Percentiles rank a stretch among this genome's conserved stretches.
These are phyloP conservation scores for Atractiella rhizophila DNA, from an alignment of 768 basidiomycete species.

Conservation along the genomic window DNA sequence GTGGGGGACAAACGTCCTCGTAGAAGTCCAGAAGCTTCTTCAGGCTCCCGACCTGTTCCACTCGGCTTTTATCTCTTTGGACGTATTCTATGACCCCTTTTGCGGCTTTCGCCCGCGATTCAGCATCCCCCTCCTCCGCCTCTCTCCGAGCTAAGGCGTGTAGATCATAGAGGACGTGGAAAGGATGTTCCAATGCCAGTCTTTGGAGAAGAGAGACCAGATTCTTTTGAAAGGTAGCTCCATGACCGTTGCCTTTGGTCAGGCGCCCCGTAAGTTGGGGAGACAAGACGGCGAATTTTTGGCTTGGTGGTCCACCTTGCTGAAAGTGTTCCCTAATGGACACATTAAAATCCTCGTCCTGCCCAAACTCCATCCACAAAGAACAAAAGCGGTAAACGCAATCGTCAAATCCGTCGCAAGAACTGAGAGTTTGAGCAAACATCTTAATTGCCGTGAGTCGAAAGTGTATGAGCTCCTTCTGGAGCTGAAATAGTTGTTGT, in stretches of 20 bases:
- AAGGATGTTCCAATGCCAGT: constrained; percentile 70
- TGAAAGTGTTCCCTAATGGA: constrained; percentile 20
- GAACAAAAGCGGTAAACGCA: constrained; percentile 63
- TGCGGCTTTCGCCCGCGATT: too few relatives aligned
- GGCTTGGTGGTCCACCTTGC: constrained; percentile 48
- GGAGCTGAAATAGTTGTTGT: too few relatives aligned
- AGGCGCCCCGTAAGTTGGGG: constrained; percentile 87
- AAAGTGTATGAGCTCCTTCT: too few relatives aligned
- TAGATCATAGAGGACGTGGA: constrained; percentile 74
- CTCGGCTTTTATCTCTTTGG: too few relatives aligned
- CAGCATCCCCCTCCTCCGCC: too few relatives aligned
- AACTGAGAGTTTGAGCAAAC: constrained; percentile 51
- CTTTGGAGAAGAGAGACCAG: constrained; percentile 40
- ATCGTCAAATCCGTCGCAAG: constrained; percentile 48
- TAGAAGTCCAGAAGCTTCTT: too few relatives aligned
- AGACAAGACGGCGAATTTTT: constrained; percentile 70
- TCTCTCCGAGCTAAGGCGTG: too few relatives aligned
- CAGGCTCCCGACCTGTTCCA: background rate
- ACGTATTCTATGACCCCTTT: too few relatives aligned
- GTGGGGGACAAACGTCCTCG: too few relatives aligned
- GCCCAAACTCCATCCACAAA: constrained; percentile 71
- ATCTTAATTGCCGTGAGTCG: constrained; percentile 54
- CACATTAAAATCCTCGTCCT: constrained; percentile 28
- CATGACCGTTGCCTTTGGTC: constrained; percentile 22
- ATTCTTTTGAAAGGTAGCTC: constrained; percentile 29